Base-by-base conservation (phyloP, 352 stramenopile genomes). In the Pythium rishiriense region DNA sequence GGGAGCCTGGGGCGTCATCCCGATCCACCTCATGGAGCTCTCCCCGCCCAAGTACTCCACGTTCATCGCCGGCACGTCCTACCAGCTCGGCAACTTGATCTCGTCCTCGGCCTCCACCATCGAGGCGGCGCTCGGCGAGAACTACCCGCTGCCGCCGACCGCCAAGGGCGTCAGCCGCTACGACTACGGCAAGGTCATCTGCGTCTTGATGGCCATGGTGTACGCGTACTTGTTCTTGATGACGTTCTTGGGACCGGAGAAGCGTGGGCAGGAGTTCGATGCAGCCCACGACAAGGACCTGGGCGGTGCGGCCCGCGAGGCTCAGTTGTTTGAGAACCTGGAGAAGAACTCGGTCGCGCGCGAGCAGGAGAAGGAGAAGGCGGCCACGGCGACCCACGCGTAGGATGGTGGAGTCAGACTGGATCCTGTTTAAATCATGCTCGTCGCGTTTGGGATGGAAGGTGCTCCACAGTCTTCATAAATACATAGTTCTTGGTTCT, bases 1-100 rank as follows among this genome's bases (percentile, higher is more conserved):
- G 29, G 75, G 75, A 12, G 78, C 78, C 33, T 84, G 73, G 75
- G 78, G 78, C 25, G 78, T 87, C 24, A 79, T 85, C 42, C 76
- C 76, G 21, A 85, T 85, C 39, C 73, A 85, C 62, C 62, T 87
- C 19, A 81, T 87, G 71, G 78, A 87, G 63, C 60, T 87, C 11
- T 78, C 78, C 14, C 78, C 78, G 31, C 75, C 78, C 11, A 79
- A 73, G 0, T 87, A 84, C 71, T 74, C 60, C 31, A 70, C 75
- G 0, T 79, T 87, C 31, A 51, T 87, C 33, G 69, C 79, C 14
- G 78, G 78, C 17, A 85, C 78, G 3, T 58, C 72, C 0, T 87
- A 87, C 48, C 78, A 87, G 26, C 75, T 87, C 19, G 78, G 78
- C 46, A 87, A 84, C 60, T 53, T 87, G 26, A 72, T 83, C 62